Evolutionary conservation across 2,329 filamentous ascomycete genomes (phyloP), one percentile per base, ranked within the genome.

Genomic region (Alternaria triticina): DNA sequence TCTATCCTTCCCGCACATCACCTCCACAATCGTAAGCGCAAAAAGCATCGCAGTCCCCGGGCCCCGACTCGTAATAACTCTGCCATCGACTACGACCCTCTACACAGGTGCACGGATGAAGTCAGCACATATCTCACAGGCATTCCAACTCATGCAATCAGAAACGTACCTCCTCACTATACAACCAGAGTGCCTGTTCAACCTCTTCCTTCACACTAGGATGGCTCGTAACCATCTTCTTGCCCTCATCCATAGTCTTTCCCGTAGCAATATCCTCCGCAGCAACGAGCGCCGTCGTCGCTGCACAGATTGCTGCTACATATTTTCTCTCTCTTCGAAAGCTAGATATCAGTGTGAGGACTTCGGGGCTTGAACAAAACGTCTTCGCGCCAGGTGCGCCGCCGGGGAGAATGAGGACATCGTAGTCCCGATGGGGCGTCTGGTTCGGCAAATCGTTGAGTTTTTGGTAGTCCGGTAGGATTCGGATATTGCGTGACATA

Each of bases 1-100:
- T 73, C 81, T 85, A 78, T 82, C 82, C 59, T 76, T 79, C 22
- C 82, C 81, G 40, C 62, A 67, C 11, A 81, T 36, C 20, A 56
- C 6, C 63, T 81, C 80, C 2, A 81, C 79, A 61, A 82, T 79
- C 6, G 73, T 77, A n/a, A 81, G 68, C 9, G 78, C 69, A 54
- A 80, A 82, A 10, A 74, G 56, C 64, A 82, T 55, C 11, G 79
- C 79, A 12, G 79, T 82, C 2, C 80, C 80, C 7, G 80, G 79
- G 44, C 79, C 80, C 46, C 79, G 61, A 56, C 72, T 77, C 12
- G 79, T 82, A 49, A 82, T 63, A 12, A 80, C 58, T 65, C 70
- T 74, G 4, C 69, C 69, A 67, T 80, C 75, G 15, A 81, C 74
- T 47, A 78, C 77, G 40, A 81, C 70, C 57, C 74, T 74, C 20